A percentile compares a stretch with the other conserved stretches of the same genome.
Conservation (phyloP, 2,329 filamentous ascomycete species). For the Neopestalotiopsis sp. region DNA sequence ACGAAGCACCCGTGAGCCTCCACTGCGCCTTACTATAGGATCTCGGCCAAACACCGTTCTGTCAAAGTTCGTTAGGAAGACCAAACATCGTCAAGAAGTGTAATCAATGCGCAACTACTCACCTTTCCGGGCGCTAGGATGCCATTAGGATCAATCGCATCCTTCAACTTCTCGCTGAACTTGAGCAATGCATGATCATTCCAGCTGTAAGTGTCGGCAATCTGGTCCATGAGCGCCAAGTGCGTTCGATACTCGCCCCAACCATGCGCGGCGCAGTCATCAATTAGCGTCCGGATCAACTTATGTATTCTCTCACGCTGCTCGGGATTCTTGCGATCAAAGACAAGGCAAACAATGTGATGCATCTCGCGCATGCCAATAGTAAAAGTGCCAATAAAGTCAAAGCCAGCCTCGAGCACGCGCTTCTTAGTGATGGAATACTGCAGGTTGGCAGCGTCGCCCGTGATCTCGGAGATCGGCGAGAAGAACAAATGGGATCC, state of each 20-base stretch:
- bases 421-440: constrained; percentile 48
- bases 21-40: constrained; percentile 27
- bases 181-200: constrained; percentile 45
- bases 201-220: constrained; percentile 47
- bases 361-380: constrained; percentile 45
- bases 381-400: constrained; percentile 14
- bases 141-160: constrained; percentile 45
- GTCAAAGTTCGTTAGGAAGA: not conserved
- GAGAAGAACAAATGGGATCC: constrained; percentile 29
- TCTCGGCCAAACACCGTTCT: constrained; percentile 38
- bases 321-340: constrained; percentile 32
- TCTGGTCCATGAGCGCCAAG: constrained; percentile 49
- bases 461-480: constrained; percentile 13
- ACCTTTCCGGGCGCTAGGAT: constrained; percentile 36
- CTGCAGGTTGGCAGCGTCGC: constrained; percentile 17
- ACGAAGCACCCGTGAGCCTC: constrained; percentile 8
- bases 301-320: constrained; percentile 20
- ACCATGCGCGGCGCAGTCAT: constrained; percentile 25
- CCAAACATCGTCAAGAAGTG: not conserved
- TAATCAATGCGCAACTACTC: not conserved
- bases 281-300: constrained; percentile 5
- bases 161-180: constrained; percentile 47
- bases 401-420: constrained; percentile 25
- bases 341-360: constrained; percentile 41
- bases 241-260: constrained; percentile 52